phyloP scores from a whole-genome alignment of 257 asterid species.

The Solanum lycopersicoides region DNA sequence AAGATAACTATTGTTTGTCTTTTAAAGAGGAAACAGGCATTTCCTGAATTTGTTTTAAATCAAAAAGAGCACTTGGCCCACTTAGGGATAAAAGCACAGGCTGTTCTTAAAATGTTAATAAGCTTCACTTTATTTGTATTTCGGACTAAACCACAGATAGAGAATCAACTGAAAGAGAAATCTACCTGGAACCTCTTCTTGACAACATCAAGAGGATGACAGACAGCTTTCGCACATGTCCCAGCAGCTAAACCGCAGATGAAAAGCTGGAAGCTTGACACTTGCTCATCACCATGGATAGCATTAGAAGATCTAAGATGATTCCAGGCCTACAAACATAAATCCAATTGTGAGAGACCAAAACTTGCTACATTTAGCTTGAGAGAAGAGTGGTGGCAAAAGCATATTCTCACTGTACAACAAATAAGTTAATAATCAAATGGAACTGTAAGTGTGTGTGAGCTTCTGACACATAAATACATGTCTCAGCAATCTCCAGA shows the following conservation, averaged over 20 bases:
- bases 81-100: background rate
- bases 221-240: slow-evolving; percentile 71
- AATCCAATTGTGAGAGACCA: background rate
- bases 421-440: background rate
- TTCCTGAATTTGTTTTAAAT: background rate
- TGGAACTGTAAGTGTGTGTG: background rate
- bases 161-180: background rate
- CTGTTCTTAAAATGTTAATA: background rate
- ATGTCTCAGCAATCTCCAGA: background rate
- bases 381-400: background rate
- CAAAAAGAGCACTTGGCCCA: background rate
- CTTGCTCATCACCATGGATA: slow-evolving; percentile 16
- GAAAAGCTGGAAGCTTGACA: slow-evolving; percentile 81
- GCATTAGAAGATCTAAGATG: slow-evolving; percentile 22
- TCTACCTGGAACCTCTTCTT: slow-evolving; percentile 96
- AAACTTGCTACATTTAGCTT: background rate
- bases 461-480: background rate
- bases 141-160: background rate
- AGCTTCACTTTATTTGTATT: background rate
- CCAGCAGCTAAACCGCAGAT: slow-evolving; percentile 87
- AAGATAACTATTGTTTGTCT: background rate
- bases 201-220: slow-evolving; percentile 96
- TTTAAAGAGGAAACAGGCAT: background rate
- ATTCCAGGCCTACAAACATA: slow-evolving; percentile 57
- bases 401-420: background rate